Percentiles rank a stretch among this genome's conserved stretches.
phyloP scores from a whole-genome alignment of 176 grass and related monocot species.

The Cocos nucifera region DNA sequence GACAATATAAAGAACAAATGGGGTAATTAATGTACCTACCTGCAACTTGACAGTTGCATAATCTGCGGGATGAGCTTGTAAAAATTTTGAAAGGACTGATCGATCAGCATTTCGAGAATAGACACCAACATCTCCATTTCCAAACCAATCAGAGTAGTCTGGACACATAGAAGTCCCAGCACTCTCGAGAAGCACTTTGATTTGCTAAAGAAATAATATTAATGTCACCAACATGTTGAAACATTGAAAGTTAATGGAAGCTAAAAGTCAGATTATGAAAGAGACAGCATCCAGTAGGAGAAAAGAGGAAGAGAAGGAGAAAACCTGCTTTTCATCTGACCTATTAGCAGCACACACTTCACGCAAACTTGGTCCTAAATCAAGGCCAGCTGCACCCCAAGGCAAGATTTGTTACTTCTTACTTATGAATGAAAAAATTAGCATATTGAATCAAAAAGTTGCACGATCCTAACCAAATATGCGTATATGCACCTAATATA shows the following conservation, averaged over 20 bases:
- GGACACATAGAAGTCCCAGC: slow-evolving; percentile 96
- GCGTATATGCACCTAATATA: no score
- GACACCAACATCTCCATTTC: slow-evolving; percentile 38
- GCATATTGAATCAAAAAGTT: no score
- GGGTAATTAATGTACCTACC: slow-evolving; percentile 21
- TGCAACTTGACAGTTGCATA: slow-evolving; percentile 93
- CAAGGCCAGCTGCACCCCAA: slow-evolving; percentile 36
- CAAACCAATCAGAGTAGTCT: slow-evolving; percentile 78
- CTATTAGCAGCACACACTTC: slow-evolving; percentile 87
- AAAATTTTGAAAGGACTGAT: slow-evolving; percentile 65
- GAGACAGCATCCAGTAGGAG: slow-evolving; percentile 7
- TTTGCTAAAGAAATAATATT: slow-evolving; percentile 51
- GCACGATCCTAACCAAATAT: no score
- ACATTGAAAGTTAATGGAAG: neutral
- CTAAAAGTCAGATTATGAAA: slow-evolving; percentile 16
- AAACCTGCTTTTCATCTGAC: slow-evolving; percentile 92
- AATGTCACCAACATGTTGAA: no score
- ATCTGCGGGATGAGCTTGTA: slow-evolving; percentile 80
- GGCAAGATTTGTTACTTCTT: neutral
- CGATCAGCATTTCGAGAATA: slow-evolving; percentile 60
- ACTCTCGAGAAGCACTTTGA: slow-evolving; percentile 77
- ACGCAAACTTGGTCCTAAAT: slow-evolving; percentile 76
- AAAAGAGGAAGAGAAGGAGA: slow-evolving; percentile 1
- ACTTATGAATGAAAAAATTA: no score
- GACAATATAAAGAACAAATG: neutral